Conservation (phyloP, 192 early-diverging fungal species). For the Coemansia erecta region DNA sequence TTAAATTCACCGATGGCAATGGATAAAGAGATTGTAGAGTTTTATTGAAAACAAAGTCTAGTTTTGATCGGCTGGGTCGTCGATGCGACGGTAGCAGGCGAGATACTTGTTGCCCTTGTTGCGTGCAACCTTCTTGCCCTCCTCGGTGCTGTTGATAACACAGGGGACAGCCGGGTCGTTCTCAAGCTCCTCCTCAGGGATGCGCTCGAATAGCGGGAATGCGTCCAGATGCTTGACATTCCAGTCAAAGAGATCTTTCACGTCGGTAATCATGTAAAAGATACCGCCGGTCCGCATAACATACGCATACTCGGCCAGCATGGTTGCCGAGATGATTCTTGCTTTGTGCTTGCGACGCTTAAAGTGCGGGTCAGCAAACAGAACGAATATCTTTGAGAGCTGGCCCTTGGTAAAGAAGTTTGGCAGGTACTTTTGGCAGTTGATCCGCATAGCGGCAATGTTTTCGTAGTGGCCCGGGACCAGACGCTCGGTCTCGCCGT, state of each 20-base stretch:
- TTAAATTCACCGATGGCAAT: background rate
- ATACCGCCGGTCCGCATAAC: slow-evolving; percentile 84
- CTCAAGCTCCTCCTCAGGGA: slow-evolving; percentile 71
- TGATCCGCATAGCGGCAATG: slow-evolving; percentile 95
- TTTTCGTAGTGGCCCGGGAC: slow-evolving; percentile 86
- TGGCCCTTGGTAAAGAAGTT: slow-evolving; percentile 97
- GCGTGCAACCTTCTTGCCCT: slow-evolving; percentile 95
- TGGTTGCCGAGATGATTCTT: slow-evolving; percentile 84
- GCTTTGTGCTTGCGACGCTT: slow-evolving; percentile 99
- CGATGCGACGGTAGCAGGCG: slow-evolving; percentile 78
- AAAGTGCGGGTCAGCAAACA: slow-evolving; percentile 99
- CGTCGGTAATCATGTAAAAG: slow-evolving; percentile 95
- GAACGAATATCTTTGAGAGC: slow-evolving; percentile 94
- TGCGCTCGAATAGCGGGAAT: slow-evolving; percentile 90
- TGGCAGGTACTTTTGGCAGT: slow-evolving; percentile 97
- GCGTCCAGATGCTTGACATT: slow-evolving; percentile 92
- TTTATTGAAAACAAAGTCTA: background rate
- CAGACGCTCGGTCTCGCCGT: slow-evolving; percentile 46
- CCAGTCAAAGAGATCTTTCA: slow-evolving; percentile 90
- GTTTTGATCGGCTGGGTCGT: slow-evolving; percentile 50
- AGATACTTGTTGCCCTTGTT: slow-evolving; percentile 95
- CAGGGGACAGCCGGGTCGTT: slow-evolving; percentile 82
- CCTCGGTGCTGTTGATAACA: slow-evolving; percentile 90
- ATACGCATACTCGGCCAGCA: slow-evolving; percentile 98
- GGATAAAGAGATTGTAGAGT: too few species aligned